Base-by-base conservation (phyloP, 257 asterid genomes). In the Asclepias syriaca region DNA sequence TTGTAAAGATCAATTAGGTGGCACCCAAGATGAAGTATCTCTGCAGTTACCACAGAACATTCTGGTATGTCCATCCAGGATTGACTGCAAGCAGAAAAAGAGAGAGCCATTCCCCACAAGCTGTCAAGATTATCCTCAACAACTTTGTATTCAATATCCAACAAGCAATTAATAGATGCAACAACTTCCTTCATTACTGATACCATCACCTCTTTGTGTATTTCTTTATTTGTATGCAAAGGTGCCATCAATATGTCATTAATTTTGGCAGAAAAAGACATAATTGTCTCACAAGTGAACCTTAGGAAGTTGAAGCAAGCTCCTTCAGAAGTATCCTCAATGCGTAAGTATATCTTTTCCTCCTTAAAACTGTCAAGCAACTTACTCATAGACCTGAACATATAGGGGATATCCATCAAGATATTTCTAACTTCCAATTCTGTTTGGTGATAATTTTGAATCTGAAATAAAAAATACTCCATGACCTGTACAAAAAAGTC, bases 261-360 rank as follows among this genome's bases (percentile, higher is more conserved):
- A 67, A 86, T 66, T 81, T 83, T 83, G 72, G 81, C 70, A 80
- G 90, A 85, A 75, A 88, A 71, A 4, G 85, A 81, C 85, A 86
- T 81, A 63, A 89, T 53, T 66, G 77, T 74, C 57, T 74, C 85
- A 78, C 89, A 90, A 80, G 88, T 74, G 68, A 83, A 60, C 85
- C 78, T 85, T 81, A 94, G 78, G 80, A 94, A 94, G 65, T 74
- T 85, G 61, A 77, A 69, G 72, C 82, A 84, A 78, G 93, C 96
- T 71, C 95, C 97, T 75, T 88, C 97, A 37, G 96, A 81, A 63
- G 77, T 78, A 82, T 94, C 98, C 79, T 94, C 96, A 45, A 78
- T 80, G 77, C 89, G 84, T 71, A 76, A 70, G 74, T 91, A 91
- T 49, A 91, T 79, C 75, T 81, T 87, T 77, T 88, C 95, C 72